Base-by-base conservation (phyloP, 345 rosid genomes). In the Bruguiera parviflora region DNA sequence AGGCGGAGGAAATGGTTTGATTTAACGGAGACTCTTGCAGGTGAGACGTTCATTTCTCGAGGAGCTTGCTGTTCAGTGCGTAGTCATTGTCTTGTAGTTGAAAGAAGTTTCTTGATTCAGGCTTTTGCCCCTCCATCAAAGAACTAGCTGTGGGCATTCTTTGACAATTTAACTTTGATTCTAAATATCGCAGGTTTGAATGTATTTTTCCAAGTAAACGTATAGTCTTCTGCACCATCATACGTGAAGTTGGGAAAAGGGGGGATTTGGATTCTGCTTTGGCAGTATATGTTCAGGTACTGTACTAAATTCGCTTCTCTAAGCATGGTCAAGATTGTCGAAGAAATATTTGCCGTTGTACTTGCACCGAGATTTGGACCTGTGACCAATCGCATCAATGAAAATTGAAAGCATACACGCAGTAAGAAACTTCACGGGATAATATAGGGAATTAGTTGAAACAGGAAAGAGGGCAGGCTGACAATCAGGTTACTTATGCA, bases 161-260 rank as follows among this genome's bases (percentile, higher is more conserved):
- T 59, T 72, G 57, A 43, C 64, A 18, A 4, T n/a, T 37, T 21
- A 66, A 43, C 16, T 43, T 0, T 43, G 49, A 2, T 43, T 13
- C 3, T 3, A 13, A 11, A 15, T 13, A 43, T 43, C 80, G 83
- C 85, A 94, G 98, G 78, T 94, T 83, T 73, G 94, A 89, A 5
- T 70, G 82, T 75, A 79, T 84, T 55, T 76, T 89, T 68, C 92
- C 91, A 29, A 84, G 84, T 73, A 87, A 89, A 60, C 84, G 86
- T 35, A 81, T 87, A 72, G 43, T 90, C 69, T 81, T 83, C 53
- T 94, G 96, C 77, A 78, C 73, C 51, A 78, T 89, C 71, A 79
- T 91, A 62, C 78, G 55, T 11, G 92, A 86, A 63, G 91, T 91
- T 66, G 98, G 96, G 52, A 91, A 85, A 85, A 88, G 74, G 71